phyloP scores from a whole-genome alignment of 495 filamentous ascomycete species.

The Xylaria scruposa region DNA sequence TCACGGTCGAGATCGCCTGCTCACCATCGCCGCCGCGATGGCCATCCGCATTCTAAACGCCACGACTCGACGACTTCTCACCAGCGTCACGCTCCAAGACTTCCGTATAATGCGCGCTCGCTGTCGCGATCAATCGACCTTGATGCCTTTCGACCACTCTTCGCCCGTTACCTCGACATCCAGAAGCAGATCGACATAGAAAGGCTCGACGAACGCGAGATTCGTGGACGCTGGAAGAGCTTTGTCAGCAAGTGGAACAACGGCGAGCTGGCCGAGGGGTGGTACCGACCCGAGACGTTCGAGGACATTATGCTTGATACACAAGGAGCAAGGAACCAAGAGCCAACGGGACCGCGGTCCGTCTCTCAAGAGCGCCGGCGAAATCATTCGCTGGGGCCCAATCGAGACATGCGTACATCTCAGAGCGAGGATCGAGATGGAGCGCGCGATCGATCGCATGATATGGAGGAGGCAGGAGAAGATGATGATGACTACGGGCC shows the following conservation, averaged over 20 bases:
- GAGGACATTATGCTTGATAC: slow-evolving; percentile 52
- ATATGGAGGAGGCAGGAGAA: slow-evolving; percentile 34
- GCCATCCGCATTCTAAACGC: slow-evolving; percentile 34
- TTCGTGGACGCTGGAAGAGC: slow-evolving; percentile 89
- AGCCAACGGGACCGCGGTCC: slow-evolving; percentile 23
- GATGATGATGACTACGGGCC: slow-evolving; percentile 77
- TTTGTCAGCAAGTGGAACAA: slow-evolving; percentile 93
- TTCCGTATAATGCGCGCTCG: slow-evolving; percentile 70
- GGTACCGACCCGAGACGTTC: slow-evolving; percentile 81
- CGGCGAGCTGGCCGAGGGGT: slow-evolving; percentile 88
- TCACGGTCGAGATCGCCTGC: slow-evolving; percentile 17
- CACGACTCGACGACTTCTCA: slow-evolving; percentile 19
- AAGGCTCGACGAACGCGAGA: slow-evolving; percentile 70
- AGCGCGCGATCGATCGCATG: neutral
- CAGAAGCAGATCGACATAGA: slow-evolving; percentile 77
- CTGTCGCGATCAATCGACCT: slow-evolving; percentile 70
- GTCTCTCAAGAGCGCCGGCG: neutral
- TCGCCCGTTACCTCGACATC: slow-evolving; percentile 86
- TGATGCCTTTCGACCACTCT: slow-evolving; percentile 68
- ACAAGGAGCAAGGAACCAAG: slow-evolving; percentile 23
- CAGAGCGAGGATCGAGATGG: neutral
- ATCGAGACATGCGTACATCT: neutral
- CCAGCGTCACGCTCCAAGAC: slow-evolving; percentile 34
- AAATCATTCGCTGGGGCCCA: neutral
- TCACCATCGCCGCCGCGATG: slow-evolving; percentile 25